These are phyloP conservation scores for Postia placenta DNA, from an alignment of 768 basidiomycete species.

Conservation along the genomic window DNA sequence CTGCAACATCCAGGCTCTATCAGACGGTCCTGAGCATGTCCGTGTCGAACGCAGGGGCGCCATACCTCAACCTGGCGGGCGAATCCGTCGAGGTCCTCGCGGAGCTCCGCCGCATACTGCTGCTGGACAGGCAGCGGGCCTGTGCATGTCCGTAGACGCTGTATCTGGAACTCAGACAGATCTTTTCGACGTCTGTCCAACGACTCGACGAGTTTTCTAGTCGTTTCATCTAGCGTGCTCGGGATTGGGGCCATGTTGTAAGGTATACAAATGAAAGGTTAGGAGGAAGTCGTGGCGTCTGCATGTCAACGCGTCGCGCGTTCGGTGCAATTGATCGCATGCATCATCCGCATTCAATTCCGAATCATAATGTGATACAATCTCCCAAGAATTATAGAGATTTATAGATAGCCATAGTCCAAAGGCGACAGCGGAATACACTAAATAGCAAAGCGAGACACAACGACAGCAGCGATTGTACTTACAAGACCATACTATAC, in stretches of 20 bases:
- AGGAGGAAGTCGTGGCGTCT: too few species aligned
- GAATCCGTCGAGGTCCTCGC: constrained; percentile 66
- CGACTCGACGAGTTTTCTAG: constrained; percentile 41
- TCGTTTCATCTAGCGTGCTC: constrained; percentile 44
- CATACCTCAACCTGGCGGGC: constrained; percentile 63
- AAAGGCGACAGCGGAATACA: too few species aligned
- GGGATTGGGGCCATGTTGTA: constrained; percentile 72
- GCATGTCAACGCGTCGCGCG: too few species aligned
- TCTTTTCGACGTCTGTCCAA: constrained; percentile 56
- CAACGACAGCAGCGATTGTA: too few species aligned
- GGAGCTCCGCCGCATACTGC: constrained; percentile 63
- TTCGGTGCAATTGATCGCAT: too few species aligned
- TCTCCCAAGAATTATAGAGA: too few species aligned
- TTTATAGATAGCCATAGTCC: too few species aligned
- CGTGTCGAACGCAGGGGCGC: not conserved
- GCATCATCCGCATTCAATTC: too few species aligned
- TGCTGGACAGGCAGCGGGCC: constrained; percentile 72
- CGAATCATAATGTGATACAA: too few species aligned
- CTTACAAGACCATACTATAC: too few species aligned
- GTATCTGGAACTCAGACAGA: constrained; percentile 65
- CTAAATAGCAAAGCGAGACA: too few species aligned
- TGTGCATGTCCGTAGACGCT: constrained; percentile 59
- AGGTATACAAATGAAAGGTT: too few species aligned
- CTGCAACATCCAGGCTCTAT: constrained; percentile 61
- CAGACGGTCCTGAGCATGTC: constrained; percentile 10